These are phyloP conservation scores for Multifurca ochricompacta DNA, from an alignment of 768 basidiomycete species.

Conservation along the genomic window DNA sequence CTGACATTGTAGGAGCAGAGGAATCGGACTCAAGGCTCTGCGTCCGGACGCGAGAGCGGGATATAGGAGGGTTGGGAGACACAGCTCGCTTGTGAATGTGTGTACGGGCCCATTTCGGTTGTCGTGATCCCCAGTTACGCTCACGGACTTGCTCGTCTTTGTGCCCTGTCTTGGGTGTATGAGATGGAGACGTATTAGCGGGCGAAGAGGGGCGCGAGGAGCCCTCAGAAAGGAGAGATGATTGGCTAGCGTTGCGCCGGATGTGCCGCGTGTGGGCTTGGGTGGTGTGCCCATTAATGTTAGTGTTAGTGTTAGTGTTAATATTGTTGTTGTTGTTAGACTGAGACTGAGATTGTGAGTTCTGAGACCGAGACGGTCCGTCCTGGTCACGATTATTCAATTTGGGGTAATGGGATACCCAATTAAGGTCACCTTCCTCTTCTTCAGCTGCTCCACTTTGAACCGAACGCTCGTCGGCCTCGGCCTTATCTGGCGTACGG, in stretches of 20 bases:
- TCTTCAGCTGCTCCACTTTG: constrained; percentile 6
- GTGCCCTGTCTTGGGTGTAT: constrained; percentile 26
- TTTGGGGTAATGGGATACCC: not conserved
- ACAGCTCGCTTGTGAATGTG: constrained; percentile 19
- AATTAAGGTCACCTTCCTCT: constrained; percentile 5
- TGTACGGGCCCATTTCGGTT: constrained; percentile 22
- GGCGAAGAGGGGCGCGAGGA: constrained; percentile 8
- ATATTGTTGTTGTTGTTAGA: too few relatives aligned
- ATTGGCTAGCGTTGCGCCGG: constrained; percentile 7
- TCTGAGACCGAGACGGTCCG: not conserved
- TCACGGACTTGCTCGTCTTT: constrained; percentile 43
- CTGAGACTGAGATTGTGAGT: too few relatives aligned
- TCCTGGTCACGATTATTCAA: not conserved
- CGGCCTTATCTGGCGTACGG: constrained; percentile 5
- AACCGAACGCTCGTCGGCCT: constrained; percentile 14
- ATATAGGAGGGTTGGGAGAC: constrained; percentile 12
- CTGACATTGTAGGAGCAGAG: not conserved
- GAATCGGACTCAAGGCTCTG: constrained; percentile 9
- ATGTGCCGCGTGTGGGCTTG: constrained; percentile 29
- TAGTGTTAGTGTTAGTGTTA: not conserved
- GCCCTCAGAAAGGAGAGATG: constrained; percentile 17
- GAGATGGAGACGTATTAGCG: not conserved
- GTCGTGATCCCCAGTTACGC: constrained; percentile 66
- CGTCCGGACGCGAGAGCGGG: constrained; percentile 19
- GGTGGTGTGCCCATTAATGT: constrained; percentile 28